Percentiles rank a stretch among this genome's conserved stretches.
Conservation (phyloP, 2,329 filamentous ascomycete species). For the Sclerotinia trifoliorum region DNA sequence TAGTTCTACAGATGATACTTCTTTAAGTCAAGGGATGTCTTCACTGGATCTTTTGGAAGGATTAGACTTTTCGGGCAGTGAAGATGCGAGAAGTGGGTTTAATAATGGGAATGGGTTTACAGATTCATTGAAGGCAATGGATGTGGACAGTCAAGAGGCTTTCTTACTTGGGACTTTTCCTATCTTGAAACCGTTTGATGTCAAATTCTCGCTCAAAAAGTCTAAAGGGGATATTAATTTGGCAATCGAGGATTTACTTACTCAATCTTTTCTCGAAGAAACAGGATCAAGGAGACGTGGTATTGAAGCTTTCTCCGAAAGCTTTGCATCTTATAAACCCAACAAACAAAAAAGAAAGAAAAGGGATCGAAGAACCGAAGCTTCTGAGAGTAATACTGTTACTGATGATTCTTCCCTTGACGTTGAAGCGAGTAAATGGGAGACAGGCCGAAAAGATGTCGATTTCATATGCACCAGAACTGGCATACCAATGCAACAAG, state of each 20-base stretch:
- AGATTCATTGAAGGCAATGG: constrained; percentile 44
- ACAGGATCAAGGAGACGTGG: constrained; percentile 64
- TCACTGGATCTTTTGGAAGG: constrained; percentile 33
- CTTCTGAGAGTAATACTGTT: constrained; percentile 24
- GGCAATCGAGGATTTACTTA: constrained; percentile 78
- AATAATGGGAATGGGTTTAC: constrained; percentile 46
- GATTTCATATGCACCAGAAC: constrained; percentile 58
- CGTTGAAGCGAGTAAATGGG: constrained; percentile 54
- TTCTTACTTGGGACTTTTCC: constrained; percentile 71
- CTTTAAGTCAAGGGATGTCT: constrained; percentile 32
- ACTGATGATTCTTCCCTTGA: constrained; percentile 13
- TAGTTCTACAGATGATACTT: constrained; percentile 38
- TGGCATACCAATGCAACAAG: constrained; percentile 46
- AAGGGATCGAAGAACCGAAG: constrained; percentile 35
- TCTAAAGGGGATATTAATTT: constrained; percentile 63
- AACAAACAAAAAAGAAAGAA: constrained; percentile 45
- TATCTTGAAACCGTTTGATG: constrained; percentile 61
- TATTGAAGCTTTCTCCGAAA: constrained; percentile 74
- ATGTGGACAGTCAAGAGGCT: constrained; percentile 60
- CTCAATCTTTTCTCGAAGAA: constrained; percentile 73
- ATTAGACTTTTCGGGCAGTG: constrained; percentile 33
- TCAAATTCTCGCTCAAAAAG: constrained; percentile 66
- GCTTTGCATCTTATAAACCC: constrained; percentile 39
- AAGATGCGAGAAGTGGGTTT: constrained; percentile 48
- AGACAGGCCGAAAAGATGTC: constrained; percentile 54